These are phyloP conservation scores for Kwoniella newhampshirensis DNA, from an alignment of 768 basidiomycete species.

Conservation along the genomic window DNA sequence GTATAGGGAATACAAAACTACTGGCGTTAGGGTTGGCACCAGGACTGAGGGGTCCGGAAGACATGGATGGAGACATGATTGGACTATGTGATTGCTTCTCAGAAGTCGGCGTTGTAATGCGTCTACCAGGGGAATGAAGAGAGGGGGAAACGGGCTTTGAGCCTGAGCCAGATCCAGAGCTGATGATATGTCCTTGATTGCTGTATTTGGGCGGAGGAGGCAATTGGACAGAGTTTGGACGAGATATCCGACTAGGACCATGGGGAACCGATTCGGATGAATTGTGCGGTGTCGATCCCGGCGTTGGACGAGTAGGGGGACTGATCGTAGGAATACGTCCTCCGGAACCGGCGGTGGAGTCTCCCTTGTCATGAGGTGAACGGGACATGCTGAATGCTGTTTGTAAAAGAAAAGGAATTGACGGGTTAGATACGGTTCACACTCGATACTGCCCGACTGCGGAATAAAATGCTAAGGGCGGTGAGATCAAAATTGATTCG, in stretches of 20 bases:
- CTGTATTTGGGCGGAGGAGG: constrained; percentile 8
- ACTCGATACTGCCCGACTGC: too few relatives aligned
- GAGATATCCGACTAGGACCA: neutral
- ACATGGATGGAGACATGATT: constrained; percentile 4
- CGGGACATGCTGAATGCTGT: constrained; percentile 1
- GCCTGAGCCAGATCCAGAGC: neutral
- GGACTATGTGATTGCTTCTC: constrained; percentile 8
- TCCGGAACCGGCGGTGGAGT: too few relatives aligned
- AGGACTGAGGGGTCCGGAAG: constrained; percentile 16
- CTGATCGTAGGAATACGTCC: neutral
- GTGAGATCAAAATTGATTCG: too few relatives aligned
- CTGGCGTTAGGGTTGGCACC: constrained; percentile 6
- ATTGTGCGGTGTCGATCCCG: constrained; percentile 5
- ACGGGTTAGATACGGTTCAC: too few relatives aligned
- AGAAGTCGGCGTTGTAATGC: constrained; percentile 11
- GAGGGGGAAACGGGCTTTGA: constrained; percentile 6
- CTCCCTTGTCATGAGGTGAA: neutral
- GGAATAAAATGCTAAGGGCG: too few relatives aligned
- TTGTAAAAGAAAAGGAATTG: too few relatives aligned
- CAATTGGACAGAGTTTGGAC: constrained; percentile 9
- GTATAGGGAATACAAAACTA: constrained; percentile 28
- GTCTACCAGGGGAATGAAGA: neutral
- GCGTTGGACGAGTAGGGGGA: constrained; percentile 5
- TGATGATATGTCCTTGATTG: neutral
- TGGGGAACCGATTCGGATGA: constrained; percentile 8